phyloP scores from a whole-genome alignment of 2,329 filamentous ascomycete genomes.

The Parascedosporium putredinis region DNA sequence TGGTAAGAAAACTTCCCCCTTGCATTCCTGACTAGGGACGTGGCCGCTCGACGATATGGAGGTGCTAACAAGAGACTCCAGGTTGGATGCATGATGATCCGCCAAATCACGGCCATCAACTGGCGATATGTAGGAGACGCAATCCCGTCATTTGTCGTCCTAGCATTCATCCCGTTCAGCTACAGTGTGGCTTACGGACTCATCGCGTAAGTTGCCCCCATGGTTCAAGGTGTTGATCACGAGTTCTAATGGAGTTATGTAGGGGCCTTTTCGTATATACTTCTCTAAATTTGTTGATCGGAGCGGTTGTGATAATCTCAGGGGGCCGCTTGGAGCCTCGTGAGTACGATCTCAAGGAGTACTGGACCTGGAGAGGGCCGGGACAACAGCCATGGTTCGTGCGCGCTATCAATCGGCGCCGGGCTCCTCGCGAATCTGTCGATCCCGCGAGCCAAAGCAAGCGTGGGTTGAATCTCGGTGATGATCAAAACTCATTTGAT shows the following conservation, averaged over 20 bases:
- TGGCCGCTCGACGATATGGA: too few relatives aligned
- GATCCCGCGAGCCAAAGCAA: slow-evolving; percentile 9
- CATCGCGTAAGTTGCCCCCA: slow-evolving; percentile 44
- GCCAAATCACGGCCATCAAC: slow-evolving; percentile 64
- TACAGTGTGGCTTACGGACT: slow-evolving; percentile 72
- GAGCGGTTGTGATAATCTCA: slow-evolving; percentile 31
- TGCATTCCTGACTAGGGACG: too few relatives aligned
- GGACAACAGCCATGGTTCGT: slow-evolving; percentile 39
- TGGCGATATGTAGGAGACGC: slow-evolving; percentile 69
- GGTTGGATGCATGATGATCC: slow-evolving; percentile 71
- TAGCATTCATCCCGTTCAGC: slow-evolving; percentile 66
- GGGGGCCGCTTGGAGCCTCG: slow-evolving; percentile 33
- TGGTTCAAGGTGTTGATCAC: too few relatives aligned
- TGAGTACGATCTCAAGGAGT: slow-evolving; percentile 44
- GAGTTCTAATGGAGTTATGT: slow-evolving; percentile 1
- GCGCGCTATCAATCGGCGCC: slow-evolving; percentile 20
- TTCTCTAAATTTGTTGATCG: slow-evolving; percentile 37
- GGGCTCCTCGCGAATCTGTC: slow-evolving; percentile 7
- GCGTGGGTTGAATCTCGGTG: slow-evolving; percentile 10
- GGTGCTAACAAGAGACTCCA: slow-evolving; percentile 19
- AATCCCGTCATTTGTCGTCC: slow-evolving; percentile 64
- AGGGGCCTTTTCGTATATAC: slow-evolving; percentile 46
- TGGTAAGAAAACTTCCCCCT: slow-evolving; percentile 34
- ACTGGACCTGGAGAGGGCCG: slow-evolving; percentile 42
- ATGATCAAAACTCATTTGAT: slow-evolving; percentile 11